Evolutionary conservation across 805 yeast species (phyloP), one percentile per base, ranked within the genome.

Genomic region (Cyberlindnera samutprakarnensis): DNA sequence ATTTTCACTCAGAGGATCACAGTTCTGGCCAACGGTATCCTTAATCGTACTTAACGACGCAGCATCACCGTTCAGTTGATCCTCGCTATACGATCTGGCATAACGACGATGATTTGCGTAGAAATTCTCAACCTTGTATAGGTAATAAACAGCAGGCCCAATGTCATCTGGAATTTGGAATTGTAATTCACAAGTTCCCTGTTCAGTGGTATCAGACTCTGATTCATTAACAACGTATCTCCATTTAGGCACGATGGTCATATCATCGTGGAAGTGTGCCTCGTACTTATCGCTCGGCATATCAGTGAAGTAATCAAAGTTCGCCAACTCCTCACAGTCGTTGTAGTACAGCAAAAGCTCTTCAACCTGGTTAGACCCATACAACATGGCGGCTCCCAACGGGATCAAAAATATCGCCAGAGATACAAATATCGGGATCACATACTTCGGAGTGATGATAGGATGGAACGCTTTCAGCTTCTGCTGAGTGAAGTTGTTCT

Each of bases 71-170:
- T 75, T 72, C 27, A 90, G 57, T 62, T 90, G 98, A 36, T 72
- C 74, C 61, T 86, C 84, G 58, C 87, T 88, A 56, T 75, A 86
- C 16, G 94, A 81, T 43, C 77, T 75, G 23, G 90, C 97, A 54
- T 83, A 92, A 48, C 94, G 84, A 48, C 98, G 76, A 60, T 90
- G 98, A 56, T 90, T 90, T 47, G 94, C 96, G 56, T 73, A 83
- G 56, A 90, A 92, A 52, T 86, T 86, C 33, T 95, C 87, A 46
- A 90, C 61, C 47, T 78, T 72, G 63, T 90, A 90, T 57, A 84
- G 84, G 44, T 86, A 49, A 49, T 66, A 86, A 11, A 87, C 64
- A 3, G 94, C 88, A 4, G 83, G 74, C 20, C 77, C 70, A 53
- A 92, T 68, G 35, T 75, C 78, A 30, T 62, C 62, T 13, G 95